Evolutionary conservation across 345 rosid species (phyloP).

Genomic region (Heritiera littoralis): DNA sequence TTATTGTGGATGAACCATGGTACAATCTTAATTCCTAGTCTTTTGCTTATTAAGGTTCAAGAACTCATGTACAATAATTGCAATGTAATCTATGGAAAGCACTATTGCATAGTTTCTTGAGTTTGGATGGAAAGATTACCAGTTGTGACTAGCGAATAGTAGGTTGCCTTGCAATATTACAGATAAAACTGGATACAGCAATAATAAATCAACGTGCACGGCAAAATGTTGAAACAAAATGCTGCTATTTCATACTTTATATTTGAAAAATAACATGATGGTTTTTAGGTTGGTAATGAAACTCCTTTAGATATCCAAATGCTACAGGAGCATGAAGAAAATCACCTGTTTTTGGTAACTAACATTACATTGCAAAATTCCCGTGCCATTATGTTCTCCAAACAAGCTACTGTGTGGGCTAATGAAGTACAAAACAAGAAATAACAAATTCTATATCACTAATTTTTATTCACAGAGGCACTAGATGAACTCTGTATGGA

Average conservation of each 20-base stretch:
- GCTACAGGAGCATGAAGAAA: not conserved
- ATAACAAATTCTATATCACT: not conserved
- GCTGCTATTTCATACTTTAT: not conserved
- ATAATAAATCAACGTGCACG: not conserved
- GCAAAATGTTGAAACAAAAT: not conserved
- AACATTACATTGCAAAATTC: not conserved
- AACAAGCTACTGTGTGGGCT: not conserved
- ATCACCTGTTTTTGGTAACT: not conserved
- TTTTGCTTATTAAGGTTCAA: not conserved
- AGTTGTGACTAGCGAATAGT: not conserved
- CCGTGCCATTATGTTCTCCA: not conserved
- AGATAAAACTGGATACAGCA: not conserved
- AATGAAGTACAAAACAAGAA: constrained; percentile 1
- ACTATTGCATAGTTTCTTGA: not conserved
- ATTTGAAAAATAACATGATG: not conserved
- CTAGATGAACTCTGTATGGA: constrained; percentile 53
- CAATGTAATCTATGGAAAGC: too few relatives aligned
- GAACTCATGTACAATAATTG: not conserved
- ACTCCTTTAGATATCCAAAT: not conserved
- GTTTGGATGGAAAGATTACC: not conserved
- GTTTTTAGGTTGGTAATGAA: not conserved
- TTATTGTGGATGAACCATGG: not conserved
- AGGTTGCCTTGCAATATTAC: not conserved
- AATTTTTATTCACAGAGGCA: constrained; percentile 11
- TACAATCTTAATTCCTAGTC: not conserved